phyloP scores from a whole-genome alignment of 1,139 yeast genomes.

The Blastobotrys aristatus region DNA sequence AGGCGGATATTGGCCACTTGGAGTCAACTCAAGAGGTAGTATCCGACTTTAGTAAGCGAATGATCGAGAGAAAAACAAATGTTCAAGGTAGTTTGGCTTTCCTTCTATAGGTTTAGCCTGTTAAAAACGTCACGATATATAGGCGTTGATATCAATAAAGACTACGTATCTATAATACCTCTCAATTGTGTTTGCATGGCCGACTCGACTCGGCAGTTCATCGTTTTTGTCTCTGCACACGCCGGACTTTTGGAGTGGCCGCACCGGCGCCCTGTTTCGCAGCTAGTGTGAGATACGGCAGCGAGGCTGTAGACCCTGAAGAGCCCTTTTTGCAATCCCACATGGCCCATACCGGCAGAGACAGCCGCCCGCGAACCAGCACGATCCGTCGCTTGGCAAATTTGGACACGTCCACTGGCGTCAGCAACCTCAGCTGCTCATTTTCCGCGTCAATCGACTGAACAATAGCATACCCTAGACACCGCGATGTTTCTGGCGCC shows the following conservation, averaged over 20 bases:
- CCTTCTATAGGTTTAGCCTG: too few relatives aligned
- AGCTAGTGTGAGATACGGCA: constrained; percentile 40
- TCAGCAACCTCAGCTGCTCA: constrained; percentile 49
- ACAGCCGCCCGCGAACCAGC: constrained; percentile 62
- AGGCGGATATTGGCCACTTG: too few relatives aligned
- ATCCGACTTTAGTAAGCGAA: too few relatives aligned
- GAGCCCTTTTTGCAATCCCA: constrained; percentile 23
- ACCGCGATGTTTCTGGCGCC: constrained; percentile 16
- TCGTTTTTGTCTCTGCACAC: not conserved
- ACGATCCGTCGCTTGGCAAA: constrained; percentile 33
- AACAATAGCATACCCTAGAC: constrained; percentile 33
- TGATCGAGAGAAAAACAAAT: too few relatives aligned
- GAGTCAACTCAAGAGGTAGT: too few relatives aligned
- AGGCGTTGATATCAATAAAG: too few relatives aligned
- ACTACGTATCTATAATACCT: too few relatives aligned
- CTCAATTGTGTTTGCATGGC: too few relatives aligned
- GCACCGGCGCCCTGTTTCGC: constrained; percentile 46
- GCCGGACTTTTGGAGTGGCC: constrained; percentile 56
- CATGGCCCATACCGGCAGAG: constrained; percentile 47
- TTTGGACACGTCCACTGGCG: constrained; percentile 40
- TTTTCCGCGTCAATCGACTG: constrained; percentile 48
- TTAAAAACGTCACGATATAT: too few relatives aligned
- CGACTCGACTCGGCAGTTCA: too few relatives aligned
- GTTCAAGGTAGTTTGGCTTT: too few relatives aligned
- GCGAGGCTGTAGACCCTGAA: not conserved